Conservation (phyloP, 1,139 yeast genomes). For the Diutina pseudorugosa region DNA sequence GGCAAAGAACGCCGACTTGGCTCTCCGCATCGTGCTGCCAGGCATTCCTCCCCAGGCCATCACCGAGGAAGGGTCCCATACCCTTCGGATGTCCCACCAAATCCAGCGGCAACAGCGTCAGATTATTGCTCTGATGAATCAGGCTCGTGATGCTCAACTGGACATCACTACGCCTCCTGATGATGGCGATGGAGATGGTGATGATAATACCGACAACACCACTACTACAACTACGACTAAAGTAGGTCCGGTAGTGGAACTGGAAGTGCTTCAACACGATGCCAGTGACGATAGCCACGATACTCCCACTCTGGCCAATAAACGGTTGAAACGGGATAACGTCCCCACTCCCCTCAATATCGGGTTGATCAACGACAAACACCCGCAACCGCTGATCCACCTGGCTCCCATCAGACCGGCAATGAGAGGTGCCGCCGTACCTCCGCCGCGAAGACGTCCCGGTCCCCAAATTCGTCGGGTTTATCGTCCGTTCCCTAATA, state of each 20-base stretch:
- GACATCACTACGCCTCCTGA: not conserved
- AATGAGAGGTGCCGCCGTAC: not conserved
- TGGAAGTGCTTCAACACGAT: too few relatives aligned
- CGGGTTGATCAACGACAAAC: not conserved
- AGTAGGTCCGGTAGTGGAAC: not conserved
- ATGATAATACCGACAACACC: too few relatives aligned
- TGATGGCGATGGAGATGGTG: not conserved
- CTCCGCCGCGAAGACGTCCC: not conserved
- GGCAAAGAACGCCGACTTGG: not conserved
- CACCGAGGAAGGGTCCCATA: not conserved
- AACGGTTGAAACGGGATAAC: conserved; percentile 1
- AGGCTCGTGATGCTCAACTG: not conserved
- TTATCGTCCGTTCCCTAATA: conserved; percentile 1
- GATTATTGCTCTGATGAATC: conserved; percentile 1
- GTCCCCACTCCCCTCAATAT: conserved; percentile 1
- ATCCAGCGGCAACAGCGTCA: not conserved
- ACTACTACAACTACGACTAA: too few relatives aligned
- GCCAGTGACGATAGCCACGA: not conserved
- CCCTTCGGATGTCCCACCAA: not conserved
- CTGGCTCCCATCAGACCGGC: not conserved
- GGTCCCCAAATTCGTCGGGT: not conserved
- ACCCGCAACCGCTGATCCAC: not conserved
- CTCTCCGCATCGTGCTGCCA: not conserved
- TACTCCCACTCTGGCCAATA: not conserved
- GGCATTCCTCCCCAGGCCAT: not conserved